Evolutionary conservation across 2,329 filamentous ascomycete genomes (phyloP).

Genomic region (Penicillium brevicompactum): DNA sequence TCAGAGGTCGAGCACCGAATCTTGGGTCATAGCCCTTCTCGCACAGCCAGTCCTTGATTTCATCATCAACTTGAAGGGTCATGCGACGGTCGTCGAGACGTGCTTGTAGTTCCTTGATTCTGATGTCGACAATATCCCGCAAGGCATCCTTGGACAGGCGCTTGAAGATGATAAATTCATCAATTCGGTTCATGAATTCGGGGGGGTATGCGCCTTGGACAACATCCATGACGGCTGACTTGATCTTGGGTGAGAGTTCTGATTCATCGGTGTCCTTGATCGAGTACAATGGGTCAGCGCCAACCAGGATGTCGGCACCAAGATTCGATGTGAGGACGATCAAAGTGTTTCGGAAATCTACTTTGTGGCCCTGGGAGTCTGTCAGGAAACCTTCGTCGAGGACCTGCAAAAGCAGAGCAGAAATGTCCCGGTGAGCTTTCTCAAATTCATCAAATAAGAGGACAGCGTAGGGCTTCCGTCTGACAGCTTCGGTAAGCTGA

Average conservation of each 20-base stretch:
- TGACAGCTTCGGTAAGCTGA: constrained; percentile 91
- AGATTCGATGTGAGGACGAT: constrained; percentile 96
- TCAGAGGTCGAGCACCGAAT: constrained; percentile 87
- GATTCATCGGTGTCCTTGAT: constrained; percentile 65
- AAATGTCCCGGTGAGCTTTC: constrained; percentile 95
- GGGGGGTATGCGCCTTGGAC: constrained; percentile 76
- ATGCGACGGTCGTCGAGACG: constrained; percentile 86
- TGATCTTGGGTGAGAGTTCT: constrained; percentile 72
- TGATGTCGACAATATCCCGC: constrained; percentile 90
- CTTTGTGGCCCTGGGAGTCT: constrained; percentile 91
- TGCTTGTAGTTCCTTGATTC: constrained; percentile 78
- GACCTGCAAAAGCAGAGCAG: constrained; percentile 86
- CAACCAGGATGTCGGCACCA: constrained; percentile 87
- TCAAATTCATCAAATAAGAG: constrained; percentile 97
- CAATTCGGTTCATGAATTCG: constrained; percentile 94
- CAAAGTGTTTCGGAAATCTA: constrained; percentile 95
- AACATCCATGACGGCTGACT: constrained; percentile 83
- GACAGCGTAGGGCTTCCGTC: constrained; percentile 92
- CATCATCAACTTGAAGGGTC: constrained; percentile 67
- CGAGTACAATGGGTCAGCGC: constrained; percentile 65
- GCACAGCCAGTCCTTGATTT: constrained; percentile 83
- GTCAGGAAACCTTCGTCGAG: constrained; percentile 96
- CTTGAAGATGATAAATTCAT: constrained; percentile 96
- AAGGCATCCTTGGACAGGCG: constrained; percentile 76
- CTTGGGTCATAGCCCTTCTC: constrained; percentile 87